Evolutionary conservation across 2,329 filamentous ascomycete species (phyloP).

Genomic region (Aspergillus hortae): DNA sequence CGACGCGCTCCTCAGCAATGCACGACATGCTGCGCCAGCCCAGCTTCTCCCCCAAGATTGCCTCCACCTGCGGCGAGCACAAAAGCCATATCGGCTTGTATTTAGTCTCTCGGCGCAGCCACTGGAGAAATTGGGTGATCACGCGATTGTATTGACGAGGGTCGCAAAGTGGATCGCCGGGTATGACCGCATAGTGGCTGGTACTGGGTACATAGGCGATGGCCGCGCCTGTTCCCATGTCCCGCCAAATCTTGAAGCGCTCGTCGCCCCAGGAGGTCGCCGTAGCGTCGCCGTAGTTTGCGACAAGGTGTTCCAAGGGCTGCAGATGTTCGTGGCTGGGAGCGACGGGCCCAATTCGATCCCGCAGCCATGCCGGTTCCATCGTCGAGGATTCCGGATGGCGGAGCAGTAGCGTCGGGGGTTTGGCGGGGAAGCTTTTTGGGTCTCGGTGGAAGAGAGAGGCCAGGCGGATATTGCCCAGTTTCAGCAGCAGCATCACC

Average conservation of each 20-base stretch:
- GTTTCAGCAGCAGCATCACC: slow-evolving; percentile 76
- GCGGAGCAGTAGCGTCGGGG: slow-evolving; percentile 62
- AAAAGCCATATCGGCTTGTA: slow-evolving; percentile 87
- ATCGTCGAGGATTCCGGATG: slow-evolving; percentile 86
- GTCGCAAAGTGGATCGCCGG: slow-evolving; percentile 85
- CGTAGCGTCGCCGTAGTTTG: slow-evolving; percentile 91
- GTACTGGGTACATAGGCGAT: slow-evolving; percentile 76
- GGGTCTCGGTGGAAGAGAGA: slow-evolving; percentile 86
- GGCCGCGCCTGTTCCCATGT: slow-evolving; percentile 73
- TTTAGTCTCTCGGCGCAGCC: slow-evolving; percentile 65
- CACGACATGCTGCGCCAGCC: slow-evolving; percentile 88
- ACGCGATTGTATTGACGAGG: slow-evolving; percentile 70
- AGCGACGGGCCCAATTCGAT: slow-evolving; percentile 38
- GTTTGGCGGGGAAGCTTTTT: slow-evolving; percentile 72
- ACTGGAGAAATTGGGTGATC: slow-evolving; percentile 70
- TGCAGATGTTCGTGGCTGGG: slow-evolving; percentile 57
- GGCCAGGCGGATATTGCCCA: slow-evolving; percentile 85
- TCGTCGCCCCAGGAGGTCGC: slow-evolving; percentile 94
- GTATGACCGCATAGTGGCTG: slow-evolving; percentile 72
- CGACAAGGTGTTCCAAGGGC: slow-evolving; percentile 79
- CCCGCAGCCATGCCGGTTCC: slow-evolving; percentile 58
- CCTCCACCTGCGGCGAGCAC: slow-evolving; percentile 73
- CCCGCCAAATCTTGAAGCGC: slow-evolving; percentile 83
- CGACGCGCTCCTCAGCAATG: slow-evolving; percentile 82
- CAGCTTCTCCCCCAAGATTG: slow-evolving; percentile 73